Evolutionary conservation across 768 basidiomycete genomes (phyloP).

Genomic region (Boletus sp.): DNA sequence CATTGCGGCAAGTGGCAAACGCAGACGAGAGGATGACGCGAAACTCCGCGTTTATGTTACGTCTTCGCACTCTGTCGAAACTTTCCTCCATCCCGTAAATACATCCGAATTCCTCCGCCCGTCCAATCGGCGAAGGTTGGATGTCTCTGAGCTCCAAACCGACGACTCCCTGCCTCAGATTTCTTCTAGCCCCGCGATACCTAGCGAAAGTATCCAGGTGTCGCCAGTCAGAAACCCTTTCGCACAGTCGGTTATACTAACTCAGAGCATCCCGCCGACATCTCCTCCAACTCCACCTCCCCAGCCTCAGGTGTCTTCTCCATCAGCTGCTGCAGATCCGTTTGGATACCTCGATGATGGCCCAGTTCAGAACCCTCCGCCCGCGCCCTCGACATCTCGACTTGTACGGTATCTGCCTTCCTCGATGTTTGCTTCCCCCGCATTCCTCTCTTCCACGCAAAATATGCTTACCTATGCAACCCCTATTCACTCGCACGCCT

Average conservation of each 20-base stretch:
- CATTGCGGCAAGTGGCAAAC: slow-evolving; percentile 39
- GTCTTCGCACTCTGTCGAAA: slow-evolving; percentile 53
- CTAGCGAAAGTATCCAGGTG: not conserved
- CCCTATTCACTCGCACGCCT: slow-evolving; percentile 68
- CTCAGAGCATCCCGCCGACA: not conserved
- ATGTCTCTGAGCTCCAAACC: not conserved
- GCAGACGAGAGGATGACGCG: slow-evolving; percentile 54
- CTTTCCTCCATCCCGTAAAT: slow-evolving; percentile 39
- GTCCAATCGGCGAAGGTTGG: slow-evolving; percentile 18
- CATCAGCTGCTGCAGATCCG: slow-evolving; percentile 41
- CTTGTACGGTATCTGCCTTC: slow-evolving; percentile 23
- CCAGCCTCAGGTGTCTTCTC: not conserved
- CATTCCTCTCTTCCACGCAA: slow-evolving; percentile 34
- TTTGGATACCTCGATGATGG: slow-evolving; percentile 56
- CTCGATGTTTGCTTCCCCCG: slow-evolving; percentile 34
- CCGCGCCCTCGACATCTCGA: slow-evolving; percentile 22
- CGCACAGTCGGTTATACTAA: not conserved
- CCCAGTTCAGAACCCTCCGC: slow-evolving; percentile 28
- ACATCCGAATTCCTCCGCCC: slow-evolving; percentile 17
- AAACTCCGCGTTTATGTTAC: slow-evolving; percentile 49
- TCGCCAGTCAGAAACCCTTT: not conserved
- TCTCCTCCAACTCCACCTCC: slow-evolving; percentile 4
- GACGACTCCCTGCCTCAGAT: not conserved
- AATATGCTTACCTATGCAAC: slow-evolving; percentile 48
- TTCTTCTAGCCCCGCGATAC: not conserved